Evolutionary conservation across 192 early-diverging fungal genomes (phyloP), one percentile per base, ranked within the genome.

Genomic region (Umbelopsis ramanniana): DNA sequence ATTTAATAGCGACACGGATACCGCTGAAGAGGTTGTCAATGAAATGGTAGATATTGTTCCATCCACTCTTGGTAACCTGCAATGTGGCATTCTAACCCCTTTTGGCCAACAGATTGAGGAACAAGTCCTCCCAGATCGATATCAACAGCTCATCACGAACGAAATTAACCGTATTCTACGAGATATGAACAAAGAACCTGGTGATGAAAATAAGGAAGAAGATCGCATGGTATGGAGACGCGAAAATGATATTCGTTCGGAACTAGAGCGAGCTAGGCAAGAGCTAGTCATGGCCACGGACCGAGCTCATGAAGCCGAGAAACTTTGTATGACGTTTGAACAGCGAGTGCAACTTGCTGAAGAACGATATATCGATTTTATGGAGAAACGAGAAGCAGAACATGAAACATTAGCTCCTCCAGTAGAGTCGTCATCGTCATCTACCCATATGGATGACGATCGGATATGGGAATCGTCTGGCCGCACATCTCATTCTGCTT

Each of bases 161-260:
- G 92, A 93, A 66, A 92, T 93, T 53, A 93, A 93, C 75, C 84
- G 90, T 55, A 92, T 93, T 52, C 75, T 93, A 55, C 85, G 91
- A 22, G 92, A 93, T 24, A 68, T 91, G 67, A 84, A 82, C 72
- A 88, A 81, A 52, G 77, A 79, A 52, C 67, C 85, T 14, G 79
- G 74, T 47, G 87, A 91, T 52, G 81, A 87, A 66, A 90, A 90
- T 40, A 85, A 75, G 66, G 89, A 91, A 60, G 88, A 88, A 68
- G 74, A 81, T 33, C 76, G 81, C n/a, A 72, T 72, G 33, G 71
- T 77, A 14, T 77, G 75, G 75, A 47, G 75, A 69, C 67, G 75
- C 12, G 75, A 77, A 29, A 72, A 77, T 40, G 75, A 77, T 68
- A 77, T 72, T 60, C 70, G 75, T 3, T 77, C 75, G 6, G 75